Base-by-base conservation (phyloP, 2,329 filamentous ascomycete species). In the Phoma sp. region DNA sequence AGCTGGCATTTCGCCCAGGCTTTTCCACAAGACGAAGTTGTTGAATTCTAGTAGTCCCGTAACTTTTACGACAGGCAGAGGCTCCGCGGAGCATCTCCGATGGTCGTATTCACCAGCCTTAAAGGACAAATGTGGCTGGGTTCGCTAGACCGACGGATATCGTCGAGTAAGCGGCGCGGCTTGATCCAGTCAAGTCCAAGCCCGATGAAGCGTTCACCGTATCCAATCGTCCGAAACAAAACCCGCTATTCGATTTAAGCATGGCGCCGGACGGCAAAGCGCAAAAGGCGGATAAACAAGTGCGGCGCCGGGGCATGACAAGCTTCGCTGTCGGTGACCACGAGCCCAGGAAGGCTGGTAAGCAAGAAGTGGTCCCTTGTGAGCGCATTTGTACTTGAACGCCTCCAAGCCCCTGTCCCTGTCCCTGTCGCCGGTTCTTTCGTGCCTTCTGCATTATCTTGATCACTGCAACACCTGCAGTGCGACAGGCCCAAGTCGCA, bases 281-380 rank as follows among this genome's bases (percentile, higher is more conserved):
- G 46, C 40, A 49, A 46, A 54, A 45, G 25, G 34, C 40, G 52
- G 52, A 39, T 50, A 29, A 33, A 36, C 40, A n/a, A 40, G 36
- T 50, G 46, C 39, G 30, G 45, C 52, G 40, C 33, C 52, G 39
- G 42, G 46, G 20, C 52, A 37, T 29, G 25, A 46, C 47, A 50
- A 55, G 52, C 52, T 47, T 55, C 33, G 40, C 15, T 47, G 40
- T 55, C 46, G 28, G 42, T 54, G 46, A 26, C 46, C 42, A 55
- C 46, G 52, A 50, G 52, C 36, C 50, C 36, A 47, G 36, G 39
- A 55, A 46, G 52, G 52, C 46, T 50, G 52, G 40, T 34, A 47
- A 51, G 32, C 39, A 30, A 34, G 33, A 37, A 39, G 37, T 36
- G 36, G 42, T 30, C 12, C 29, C 30, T n/a, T 32, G 21, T 42